Evolutionary conservation across 805 yeast species (phyloP).

Genomic region (Zygosaccharomyces rouxii): DNA sequence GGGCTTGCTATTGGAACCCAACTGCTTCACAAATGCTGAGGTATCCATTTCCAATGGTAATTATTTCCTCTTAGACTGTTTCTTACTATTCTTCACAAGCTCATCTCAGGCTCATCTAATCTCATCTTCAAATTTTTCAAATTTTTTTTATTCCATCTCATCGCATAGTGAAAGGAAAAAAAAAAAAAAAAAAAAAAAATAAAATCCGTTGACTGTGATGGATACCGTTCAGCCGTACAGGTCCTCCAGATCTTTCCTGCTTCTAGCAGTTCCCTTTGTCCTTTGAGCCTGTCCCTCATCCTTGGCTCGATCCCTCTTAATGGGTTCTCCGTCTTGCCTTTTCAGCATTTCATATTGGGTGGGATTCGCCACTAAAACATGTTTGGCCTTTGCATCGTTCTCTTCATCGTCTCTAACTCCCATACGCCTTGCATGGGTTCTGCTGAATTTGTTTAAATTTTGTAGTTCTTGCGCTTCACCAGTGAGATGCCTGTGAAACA

Average conservation of each 20-base stretch:
- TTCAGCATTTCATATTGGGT: conserved; percentile 31
- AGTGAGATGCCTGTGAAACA: conserved; percentile 50
- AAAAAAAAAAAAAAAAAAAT: conserved; percentile 1
- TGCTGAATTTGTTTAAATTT: conserved; percentile 46
- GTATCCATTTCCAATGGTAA: conserved; percentile 32
- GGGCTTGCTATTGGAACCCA: conserved; percentile 74
- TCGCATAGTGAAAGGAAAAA: neutral
- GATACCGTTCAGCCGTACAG: conserved; percentile 21
- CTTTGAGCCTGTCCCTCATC: conserved; percentile 2
- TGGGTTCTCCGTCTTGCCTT: conserved; percentile 1
- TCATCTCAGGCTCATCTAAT: conserved; percentile 5
- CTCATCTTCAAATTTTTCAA: conserved; percentile 6
- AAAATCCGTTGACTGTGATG: conserved; percentile 4
- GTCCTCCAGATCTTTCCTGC: conserved; percentile 17
- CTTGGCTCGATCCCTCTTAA: conserved; percentile 1
- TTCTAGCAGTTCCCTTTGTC: conserved; percentile 21
- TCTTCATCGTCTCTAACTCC: conserved; percentile 30
- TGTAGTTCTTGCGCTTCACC: conserved; percentile 57
- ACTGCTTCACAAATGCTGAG: conserved; percentile 62
- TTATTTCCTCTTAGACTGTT: neutral
- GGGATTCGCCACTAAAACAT: conserved; percentile 36
- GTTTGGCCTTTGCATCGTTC: conserved; percentile 24
- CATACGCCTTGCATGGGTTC: conserved; percentile 37
- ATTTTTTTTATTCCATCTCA: conserved; percentile 6
- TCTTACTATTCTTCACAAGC: neutral